phyloP scores from a whole-genome alignment of 305 asterid genomes.

The Solanum hybrid region DNA sequence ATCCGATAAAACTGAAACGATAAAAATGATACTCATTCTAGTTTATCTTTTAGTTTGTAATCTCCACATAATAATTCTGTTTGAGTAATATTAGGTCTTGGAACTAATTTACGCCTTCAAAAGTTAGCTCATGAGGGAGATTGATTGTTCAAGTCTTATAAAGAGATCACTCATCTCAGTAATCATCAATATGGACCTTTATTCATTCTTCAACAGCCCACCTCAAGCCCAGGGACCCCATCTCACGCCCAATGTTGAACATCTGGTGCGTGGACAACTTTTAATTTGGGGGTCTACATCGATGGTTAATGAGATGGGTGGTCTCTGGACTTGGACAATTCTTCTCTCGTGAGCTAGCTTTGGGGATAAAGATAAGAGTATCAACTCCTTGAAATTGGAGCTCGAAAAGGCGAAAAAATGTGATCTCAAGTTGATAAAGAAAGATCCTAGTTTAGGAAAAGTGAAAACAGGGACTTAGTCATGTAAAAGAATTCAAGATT shows the following conservation, averaged over 20 bases:
- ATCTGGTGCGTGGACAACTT: not conserved
- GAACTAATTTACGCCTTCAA: not conserved
- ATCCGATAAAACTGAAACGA: not conserved
- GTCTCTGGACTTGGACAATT: not conserved
- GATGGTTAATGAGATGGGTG: not conserved
- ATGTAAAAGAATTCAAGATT: no score
- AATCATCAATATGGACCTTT: not conserved
- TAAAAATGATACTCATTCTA: not conserved
- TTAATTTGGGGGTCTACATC: not conserved
- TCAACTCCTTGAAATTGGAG: no score
- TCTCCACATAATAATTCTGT: not conserved
- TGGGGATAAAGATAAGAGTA: no score
- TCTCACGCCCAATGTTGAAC: not conserved
- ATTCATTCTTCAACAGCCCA: not conserved
- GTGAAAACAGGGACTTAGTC: no score
- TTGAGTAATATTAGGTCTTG: not conserved
- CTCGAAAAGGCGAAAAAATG: no score
- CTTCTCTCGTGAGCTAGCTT: no score
- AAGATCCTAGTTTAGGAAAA: no score
- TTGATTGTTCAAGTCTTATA: no score
- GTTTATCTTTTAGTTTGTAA: not conserved
- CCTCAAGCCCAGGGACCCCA: not conserved
- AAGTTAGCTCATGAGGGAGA: not conserved
- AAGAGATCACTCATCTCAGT: no score
- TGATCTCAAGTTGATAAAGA: no score